Conservation (phyloP, 768 basidiomycete genomes). For the Mycena albidolilacea region DNA sequence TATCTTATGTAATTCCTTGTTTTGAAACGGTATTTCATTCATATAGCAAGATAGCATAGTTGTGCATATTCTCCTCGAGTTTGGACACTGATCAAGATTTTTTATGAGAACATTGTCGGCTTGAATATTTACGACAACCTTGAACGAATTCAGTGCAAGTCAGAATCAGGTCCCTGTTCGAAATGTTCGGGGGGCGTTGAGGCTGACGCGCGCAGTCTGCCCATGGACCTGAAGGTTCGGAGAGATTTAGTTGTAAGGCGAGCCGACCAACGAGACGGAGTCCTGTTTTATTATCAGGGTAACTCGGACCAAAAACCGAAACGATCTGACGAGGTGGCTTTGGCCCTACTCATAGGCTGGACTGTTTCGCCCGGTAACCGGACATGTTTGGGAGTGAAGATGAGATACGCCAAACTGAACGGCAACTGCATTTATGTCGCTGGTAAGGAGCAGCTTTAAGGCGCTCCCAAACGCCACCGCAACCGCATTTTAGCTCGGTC, state of each 20-base stretch:
- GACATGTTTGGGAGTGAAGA: constrained; percentile 67
- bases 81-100: background rate
- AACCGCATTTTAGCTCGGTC: constrained; percentile 36
- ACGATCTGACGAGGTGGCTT: constrained; percentile 39
- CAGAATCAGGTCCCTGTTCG: background rate
- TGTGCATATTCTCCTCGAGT: background rate
- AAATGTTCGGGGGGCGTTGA: constrained; percentile 24
- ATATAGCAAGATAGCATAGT: background rate
- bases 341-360: constrained; percentile 31
- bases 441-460: background rate
- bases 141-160: background rate
- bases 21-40: constrained; percentile 33
- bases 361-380: constrained; percentile 61
- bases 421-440: constrained; percentile 31
- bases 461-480: constrained; percentile 14
- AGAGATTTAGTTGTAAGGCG: constrained; percentile 32
- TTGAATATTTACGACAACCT: background rate
- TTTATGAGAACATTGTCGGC: background rate
- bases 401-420: constrained; percentile 66
- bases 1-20: constrained; percentile 34
- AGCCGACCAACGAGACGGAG: constrained; percentile 36
- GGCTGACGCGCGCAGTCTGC: constrained; percentile 25
- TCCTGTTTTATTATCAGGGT: constrained; percentile 31
- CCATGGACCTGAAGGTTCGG: constrained; percentile 12
- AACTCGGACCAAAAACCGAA: constrained; percentile 9